These are phyloP conservation scores for Hyaloscypha bicolor DNA, from an alignment of 495 filamentous ascomycete species.

Conservation along the genomic window DNA sequence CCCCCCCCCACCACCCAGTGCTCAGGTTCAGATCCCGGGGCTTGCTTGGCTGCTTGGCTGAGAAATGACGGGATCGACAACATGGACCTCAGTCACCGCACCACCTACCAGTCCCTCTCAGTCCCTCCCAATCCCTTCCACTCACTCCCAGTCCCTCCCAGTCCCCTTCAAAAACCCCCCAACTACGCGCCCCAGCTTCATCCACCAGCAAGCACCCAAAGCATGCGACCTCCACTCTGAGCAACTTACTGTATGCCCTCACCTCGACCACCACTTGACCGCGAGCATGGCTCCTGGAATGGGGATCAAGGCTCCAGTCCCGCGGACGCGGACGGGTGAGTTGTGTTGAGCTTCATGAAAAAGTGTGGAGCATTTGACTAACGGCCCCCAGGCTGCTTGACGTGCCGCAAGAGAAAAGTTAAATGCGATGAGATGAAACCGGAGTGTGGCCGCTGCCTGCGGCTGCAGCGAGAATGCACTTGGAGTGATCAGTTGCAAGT, in stretches of 20 bases:
- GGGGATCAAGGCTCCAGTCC: slow-evolving; percentile 31
- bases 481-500: slow-evolving; percentile 32
- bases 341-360: neutral
- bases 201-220: neutral
- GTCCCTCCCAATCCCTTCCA: neutral
- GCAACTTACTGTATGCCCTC: neutral
- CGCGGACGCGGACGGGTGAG: slow-evolving; percentile 30
- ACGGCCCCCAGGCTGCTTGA: slow-evolving; percentile 30
- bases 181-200: neutral
- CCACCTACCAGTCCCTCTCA: neutral
- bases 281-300: slow-evolving; percentile 24
- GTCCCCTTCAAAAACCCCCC: neutral
- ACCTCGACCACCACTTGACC: neutral
- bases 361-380: neutral
- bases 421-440: slow-evolving; percentile 37
- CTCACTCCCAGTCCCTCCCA: neutral
- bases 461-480: slow-evolving; percentile 26
- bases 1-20: no score
- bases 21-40: no score
- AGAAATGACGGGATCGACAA: slow-evolving; percentile 3
- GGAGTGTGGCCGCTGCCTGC: slow-evolving; percentile 24
- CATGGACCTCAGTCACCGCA: neutral
- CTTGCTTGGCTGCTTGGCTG: neutral
- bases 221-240: neutral
- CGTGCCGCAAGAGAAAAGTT: slow-evolving; percentile 34